Evolutionary conservation across 345 rosid genomes (phyloP).

Genomic region (Litchi chinensis): DNA sequence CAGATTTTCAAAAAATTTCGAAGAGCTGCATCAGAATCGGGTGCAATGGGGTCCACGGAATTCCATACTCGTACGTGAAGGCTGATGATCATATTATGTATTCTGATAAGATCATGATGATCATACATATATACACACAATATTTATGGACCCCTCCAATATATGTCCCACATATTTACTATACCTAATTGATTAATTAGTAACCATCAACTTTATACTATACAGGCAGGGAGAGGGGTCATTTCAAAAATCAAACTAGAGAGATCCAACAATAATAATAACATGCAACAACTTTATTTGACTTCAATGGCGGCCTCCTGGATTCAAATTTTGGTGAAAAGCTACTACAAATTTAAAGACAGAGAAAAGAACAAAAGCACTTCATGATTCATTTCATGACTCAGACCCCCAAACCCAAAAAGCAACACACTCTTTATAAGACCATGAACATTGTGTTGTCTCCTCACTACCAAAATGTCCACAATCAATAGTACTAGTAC

Average conservation of each 20-base stretch:
- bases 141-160: background rate
- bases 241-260: slow-evolving; percentile 12
- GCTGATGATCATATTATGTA: too few relatives aligned
- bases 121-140: background rate
- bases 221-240: background rate
- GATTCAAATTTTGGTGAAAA: slow-evolving; percentile 15
- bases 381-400: background rate
- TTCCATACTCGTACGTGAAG: too few relatives aligned
- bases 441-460: background rate
- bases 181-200: background rate
- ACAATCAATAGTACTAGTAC: background rate
- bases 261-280: too few relatives aligned
- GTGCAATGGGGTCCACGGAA: too few relatives aligned
- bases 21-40: too few relatives aligned
- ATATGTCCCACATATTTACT: background rate
- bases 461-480: background rate
- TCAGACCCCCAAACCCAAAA: background rate
- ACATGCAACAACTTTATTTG: background rate
- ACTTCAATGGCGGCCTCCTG: slow-evolving; percentile 10
- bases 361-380: background rate
- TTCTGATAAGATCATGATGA: too few relatives aligned
- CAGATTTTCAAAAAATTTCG: too few relatives aligned
- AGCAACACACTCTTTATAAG: background rate
- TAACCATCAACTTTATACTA: background rate
- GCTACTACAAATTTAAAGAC: background rate